These are phyloP conservation scores for Penicillium sp. DNA, from an alignment of 2,329 filamentous ascomycete genomes.

Conservation along the genomic window DNA sequence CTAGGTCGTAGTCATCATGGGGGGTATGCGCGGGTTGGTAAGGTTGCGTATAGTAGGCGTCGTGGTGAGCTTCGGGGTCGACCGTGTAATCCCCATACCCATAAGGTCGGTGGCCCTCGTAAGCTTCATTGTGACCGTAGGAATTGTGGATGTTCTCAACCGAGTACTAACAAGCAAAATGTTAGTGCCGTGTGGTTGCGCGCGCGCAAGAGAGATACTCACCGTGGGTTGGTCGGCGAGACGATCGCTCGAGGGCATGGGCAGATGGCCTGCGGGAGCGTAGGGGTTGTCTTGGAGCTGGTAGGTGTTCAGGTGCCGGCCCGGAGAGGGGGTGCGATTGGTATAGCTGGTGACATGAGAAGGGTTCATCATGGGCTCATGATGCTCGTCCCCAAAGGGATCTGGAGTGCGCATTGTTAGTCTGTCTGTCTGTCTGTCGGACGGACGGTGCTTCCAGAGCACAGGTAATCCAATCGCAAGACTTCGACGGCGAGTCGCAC, in stretches of 20 bases:
- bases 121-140: conserved; percentile 62
- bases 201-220: conserved; percentile 39
- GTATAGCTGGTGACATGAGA: conserved; percentile 43
- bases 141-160: conserved; percentile 66
- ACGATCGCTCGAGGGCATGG: conserved; percentile 72
- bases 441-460: neutral
- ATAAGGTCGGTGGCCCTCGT: conserved; percentile 51
- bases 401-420: conserved; percentile 34
- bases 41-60: conserved; percentile 79
- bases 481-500: neutral
- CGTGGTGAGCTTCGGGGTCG: conserved; percentile 81
- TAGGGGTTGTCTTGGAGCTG: conserved; percentile 79
- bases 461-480: neutral
- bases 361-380: conserved; percentile 51
- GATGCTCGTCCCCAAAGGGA: conserved; percentile 43
- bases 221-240: conserved; percentile 83
- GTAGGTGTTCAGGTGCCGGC: conserved; percentile 72
- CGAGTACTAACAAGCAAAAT: conserved; percentile 55
- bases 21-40: conserved; percentile 66
- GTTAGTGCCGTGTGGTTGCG: conserved; percentile 7
- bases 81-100: conserved; percentile 68
- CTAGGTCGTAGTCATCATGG: conserved; percentile 57
- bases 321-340: conserved; percentile 71
- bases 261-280: conserved; percentile 57
- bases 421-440: conserved; percentile 9